Evolutionary conservation across 257 asterid species (phyloP).

Genomic region (Fraxinus excelsior): DNA sequence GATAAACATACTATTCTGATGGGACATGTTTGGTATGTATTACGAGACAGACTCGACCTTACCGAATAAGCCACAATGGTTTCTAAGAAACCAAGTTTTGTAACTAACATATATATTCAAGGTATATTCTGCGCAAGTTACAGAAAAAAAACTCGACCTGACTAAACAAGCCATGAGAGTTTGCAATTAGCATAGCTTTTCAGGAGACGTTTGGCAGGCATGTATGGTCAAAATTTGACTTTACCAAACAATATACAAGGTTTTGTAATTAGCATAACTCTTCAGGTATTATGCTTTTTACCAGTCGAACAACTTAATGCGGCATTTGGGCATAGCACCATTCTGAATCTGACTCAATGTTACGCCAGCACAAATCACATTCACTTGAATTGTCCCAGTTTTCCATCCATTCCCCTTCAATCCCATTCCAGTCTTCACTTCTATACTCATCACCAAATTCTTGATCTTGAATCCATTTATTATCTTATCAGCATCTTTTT

Average conservation of each 20-base stretch:
- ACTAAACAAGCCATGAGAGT: neutral
- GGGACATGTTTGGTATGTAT: neutral
- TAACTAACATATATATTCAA: neutral
- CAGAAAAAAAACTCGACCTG: neutral
- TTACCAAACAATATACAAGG: too few species aligned
- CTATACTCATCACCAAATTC: slow-evolving; percentile 31
- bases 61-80: too few species aligned
- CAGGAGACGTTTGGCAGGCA: too few species aligned
- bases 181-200: neutral
- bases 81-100: too few species aligned
- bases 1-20: neutral
- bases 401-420: slow-evolving; percentile 31
- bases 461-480: slow-evolving; percentile 31
- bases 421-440: slow-evolving; percentile 33
- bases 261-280: neutral
- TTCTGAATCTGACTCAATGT: slow-evolving; percentile 24
- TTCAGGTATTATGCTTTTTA: slow-evolving; percentile 8
- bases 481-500: slow-evolving; percentile 23
- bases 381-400: slow-evolving; percentile 21
- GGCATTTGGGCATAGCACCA: slow-evolving; percentile 33
- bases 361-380: slow-evolving; percentile 31
- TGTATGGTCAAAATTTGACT: too few species aligned
- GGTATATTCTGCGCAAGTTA: neutral
- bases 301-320: slow-evolving; percentile 35
- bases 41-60: neutral